Base-by-base conservation (phyloP, 1,139 yeast species). In the Nakaseomyces uthaithaninus region DNA sequence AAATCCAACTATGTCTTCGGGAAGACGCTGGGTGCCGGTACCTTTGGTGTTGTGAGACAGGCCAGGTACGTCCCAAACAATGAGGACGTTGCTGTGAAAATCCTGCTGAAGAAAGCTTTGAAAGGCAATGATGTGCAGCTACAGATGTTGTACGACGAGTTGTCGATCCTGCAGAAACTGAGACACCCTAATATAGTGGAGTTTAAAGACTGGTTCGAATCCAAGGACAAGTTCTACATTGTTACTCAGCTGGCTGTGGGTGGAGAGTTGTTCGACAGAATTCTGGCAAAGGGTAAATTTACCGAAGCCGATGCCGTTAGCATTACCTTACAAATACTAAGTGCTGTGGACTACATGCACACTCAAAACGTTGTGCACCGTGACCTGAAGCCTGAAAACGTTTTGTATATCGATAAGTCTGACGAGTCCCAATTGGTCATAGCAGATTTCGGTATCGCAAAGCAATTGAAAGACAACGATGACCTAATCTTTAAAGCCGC, bases 391-490 rank as follows among this genome's bases (percentile, higher is more conserved):
- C 96, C 95, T 1, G 96, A 87, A 57, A 87, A 87, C 62, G 69
- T 87, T 38, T 68, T 87, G 39, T 86, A 83, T 59, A 36, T 60
- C 24, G 48, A 51, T 9, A 46, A 52, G 9, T 72, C 67, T 10
- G 65, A 64, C 15, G 69, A 80, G 45, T 80, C 94, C 5, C 75
- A 73, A 38, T 69, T 87, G 27, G 94, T 87, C 3, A 68, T 87
- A 49, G 95, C 95, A 0, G 96, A 87, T 64, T 87, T 87, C 63
- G 96, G 96, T 35, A 86, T 87, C 52, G 95, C 96, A 28, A 84
- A 83, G 59, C 70, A 75, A 46, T 64, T 87, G 50, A 69, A 71
- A 44, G 61, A 68, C 14, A 61, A 61, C 6, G 72, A 77, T 51
- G 89, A 85, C 48, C 71, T 78, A 47, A 68, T 89, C 44, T 80